Base-by-base conservation (phyloP, 2,329 filamentous ascomycete species). In the Ilyonectria robusta region DNA sequence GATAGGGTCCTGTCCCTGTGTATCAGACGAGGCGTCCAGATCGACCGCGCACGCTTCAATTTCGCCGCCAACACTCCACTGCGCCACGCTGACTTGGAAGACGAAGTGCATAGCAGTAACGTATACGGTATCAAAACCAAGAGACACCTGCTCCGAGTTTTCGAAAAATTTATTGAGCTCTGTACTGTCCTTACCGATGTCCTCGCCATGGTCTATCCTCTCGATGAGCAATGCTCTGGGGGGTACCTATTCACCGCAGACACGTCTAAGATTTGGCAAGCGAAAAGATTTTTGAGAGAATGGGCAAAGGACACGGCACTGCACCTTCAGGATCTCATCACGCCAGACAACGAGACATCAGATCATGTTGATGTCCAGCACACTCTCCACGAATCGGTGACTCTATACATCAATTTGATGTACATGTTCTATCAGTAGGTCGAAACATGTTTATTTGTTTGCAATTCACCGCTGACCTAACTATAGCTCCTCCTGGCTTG, bases 391-490 rank as follows among this genome's bases (percentile, higher is more conserved):
- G 31, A 60, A 15, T 60, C 57, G 10, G 47, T 60, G 4, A 60
- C 48, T 21, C 31, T 60, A 7, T 47, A 60, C 23, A 42, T 35
- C 17, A 51, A 60, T 19, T 33, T 60, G 29, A 60, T 60, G 31
- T 60, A 60, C 35, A 60, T 60, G 35, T 44, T 51, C n/a, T 60
- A 60, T n/a, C 48, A 51, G 57, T 53, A 44, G 7, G 7, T 47
- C 15, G 10, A 8, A 2, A 4, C 13, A 10, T 10, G 10, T 6
- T 6, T 6, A 6, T 15, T 37, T 7, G 7, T 37, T 15, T 13
- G 6, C 37, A 19, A 11, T 13, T 23, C 10, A 10, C 21, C 29
- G 29, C 37, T 21, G 2, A 13, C 13, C 7, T 2, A 6, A n/a
- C 1, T 21, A 31, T 11, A 60, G 46, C 9, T 46, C 33, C 6